A percentile compares a stretch with the other conserved stretches of the same genome.
Conservation (phyloP, 495 filamentous ascomycete species). For the Letharia columbiana region DNA sequence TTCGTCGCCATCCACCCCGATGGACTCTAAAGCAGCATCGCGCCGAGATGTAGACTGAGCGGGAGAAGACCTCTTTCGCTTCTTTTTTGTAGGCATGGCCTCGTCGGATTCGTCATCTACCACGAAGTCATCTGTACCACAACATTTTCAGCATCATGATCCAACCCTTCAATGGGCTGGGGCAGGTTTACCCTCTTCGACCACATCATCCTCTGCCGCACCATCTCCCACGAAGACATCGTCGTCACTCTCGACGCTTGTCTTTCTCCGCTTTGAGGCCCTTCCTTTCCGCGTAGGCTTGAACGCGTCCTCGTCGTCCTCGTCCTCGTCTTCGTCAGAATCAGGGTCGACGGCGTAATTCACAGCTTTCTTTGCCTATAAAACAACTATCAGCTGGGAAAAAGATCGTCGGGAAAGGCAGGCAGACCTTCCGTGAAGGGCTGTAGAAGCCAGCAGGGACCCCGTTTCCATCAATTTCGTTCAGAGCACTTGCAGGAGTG, state of each 20-base stretch:
- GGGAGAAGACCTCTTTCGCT: constrained; percentile 59
- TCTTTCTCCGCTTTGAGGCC: constrained; percentile 45
- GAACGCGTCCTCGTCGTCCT: constrained; percentile 47
- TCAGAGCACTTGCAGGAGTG: constrained; percentile 19
- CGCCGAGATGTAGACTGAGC: constrained; percentile 31
- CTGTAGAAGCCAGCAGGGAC: constrained; percentile 29
- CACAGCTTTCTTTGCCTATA: constrained; percentile 39
- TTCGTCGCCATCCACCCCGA: constrained; percentile 41
- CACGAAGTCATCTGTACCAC: constrained; percentile 58
- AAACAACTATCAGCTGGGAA: background rate
- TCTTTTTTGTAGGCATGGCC: constrained; percentile 57
- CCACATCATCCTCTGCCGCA: constrained; percentile 48
- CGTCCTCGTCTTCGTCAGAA: constrained; percentile 48
- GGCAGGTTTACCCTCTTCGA: constrained; percentile 35
- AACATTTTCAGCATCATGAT: background rate
- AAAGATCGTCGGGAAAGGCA: background rate
- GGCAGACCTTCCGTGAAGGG: constrained; percentile 40
- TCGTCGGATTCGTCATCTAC: constrained; percentile 74
- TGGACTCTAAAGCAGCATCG: constrained; percentile 14
- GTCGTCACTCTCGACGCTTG: constrained; percentile 50
- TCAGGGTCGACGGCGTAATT: constrained; percentile 34
- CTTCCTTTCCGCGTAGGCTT: constrained; percentile 35
- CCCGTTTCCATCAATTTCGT: background rate
- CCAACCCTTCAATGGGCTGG: background rate
- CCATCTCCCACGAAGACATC: constrained; percentile 53